Evolutionary conservation across 768 basidiomycete genomes (phyloP).

Genomic region (Naganishia onofrii): DNA sequence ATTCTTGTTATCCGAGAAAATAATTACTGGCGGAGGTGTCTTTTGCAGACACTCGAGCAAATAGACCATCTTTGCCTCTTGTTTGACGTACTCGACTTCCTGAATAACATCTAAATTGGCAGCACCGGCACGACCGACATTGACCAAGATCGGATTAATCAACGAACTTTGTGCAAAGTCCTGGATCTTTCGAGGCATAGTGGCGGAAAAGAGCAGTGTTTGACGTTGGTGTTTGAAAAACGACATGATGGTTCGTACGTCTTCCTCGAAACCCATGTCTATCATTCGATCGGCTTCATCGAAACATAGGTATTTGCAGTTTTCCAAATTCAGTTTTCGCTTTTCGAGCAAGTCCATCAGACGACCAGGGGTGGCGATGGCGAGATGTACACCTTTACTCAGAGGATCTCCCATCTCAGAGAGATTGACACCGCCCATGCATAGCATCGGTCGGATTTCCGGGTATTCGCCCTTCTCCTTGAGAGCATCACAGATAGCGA

Average conservation of each 20-base stretch:
- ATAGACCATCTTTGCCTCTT: conserved; percentile 99
- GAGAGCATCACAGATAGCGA: conserved; percentile 78
- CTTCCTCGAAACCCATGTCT: conserved; percentile 97
- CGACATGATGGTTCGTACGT: conserved; percentile 93
- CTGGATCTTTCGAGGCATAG: conserved; percentile 98
- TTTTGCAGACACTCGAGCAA: conserved; percentile 95
- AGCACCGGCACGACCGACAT: conserved; percentile 96
- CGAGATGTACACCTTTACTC: conserved; percentile 87
- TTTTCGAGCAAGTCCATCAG: conserved; percentile 98
- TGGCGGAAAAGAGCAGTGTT: conserved; percentile 94
- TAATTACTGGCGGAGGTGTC: conserved; percentile 94
- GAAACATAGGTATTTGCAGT: conserved; percentile 91
- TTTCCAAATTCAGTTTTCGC: conserved; percentile 82
- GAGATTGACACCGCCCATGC: conserved; percentile 98
- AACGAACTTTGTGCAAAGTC: conserved; percentile 96
- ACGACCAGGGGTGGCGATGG: conserved; percentile 93
- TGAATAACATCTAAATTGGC: conserved; percentile 89
- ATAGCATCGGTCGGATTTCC: conserved; percentile 78
- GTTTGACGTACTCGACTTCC: conserved; percentile 97
- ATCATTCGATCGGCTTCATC: conserved; percentile 99
- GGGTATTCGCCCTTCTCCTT: conserved; percentile 76
- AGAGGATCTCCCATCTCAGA: conserved; percentile 90
- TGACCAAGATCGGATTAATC: conserved; percentile 90
- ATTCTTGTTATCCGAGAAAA: conserved; percentile 99
- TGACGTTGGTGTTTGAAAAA: conserved; percentile 99